Evolutionary conservation across 2,329 filamentous ascomycete species (phyloP).

Genomic region (Talaromyces rugulosus): DNA sequence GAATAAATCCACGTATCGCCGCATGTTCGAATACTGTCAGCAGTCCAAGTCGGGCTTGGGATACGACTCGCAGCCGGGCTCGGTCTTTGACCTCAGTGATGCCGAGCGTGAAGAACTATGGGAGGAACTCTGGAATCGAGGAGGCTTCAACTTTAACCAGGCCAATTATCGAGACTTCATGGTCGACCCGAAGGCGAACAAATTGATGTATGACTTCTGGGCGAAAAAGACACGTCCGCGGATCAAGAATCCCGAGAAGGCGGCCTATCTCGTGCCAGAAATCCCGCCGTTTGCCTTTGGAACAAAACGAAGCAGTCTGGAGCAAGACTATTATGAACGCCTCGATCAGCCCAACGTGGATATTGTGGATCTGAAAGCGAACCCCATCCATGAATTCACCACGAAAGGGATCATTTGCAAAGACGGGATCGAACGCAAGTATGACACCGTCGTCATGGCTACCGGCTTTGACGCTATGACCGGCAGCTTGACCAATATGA

Average conservation of each 20-base stretch:
- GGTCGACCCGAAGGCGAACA: slow-evolving; percentile 46
- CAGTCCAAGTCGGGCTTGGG: neutral
- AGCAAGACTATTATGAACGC: slow-evolving; percentile 49
- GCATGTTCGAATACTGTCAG: neutral
- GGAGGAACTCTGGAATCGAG: slow-evolving; percentile 47
- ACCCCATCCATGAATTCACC: slow-evolving; percentile 39
- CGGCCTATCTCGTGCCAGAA: slow-evolving; percentile 51
- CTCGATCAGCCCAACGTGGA: slow-evolving; percentile 45
- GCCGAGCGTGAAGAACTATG: slow-evolving; percentile 50
- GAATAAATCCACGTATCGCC: neutral
- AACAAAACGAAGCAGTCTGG: slow-evolving; percentile 47
- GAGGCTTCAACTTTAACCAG: slow-evolving; percentile 56
- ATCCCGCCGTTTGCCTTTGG: slow-evolving; percentile 54
- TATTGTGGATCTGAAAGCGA: slow-evolving; percentile 43
- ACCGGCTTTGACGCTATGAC: slow-evolving; percentile 36
- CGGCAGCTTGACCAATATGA: slow-evolving; percentile 1
- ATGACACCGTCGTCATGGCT: slow-evolving; percentile 30
- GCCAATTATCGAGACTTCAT: slow-evolving; percentile 53
- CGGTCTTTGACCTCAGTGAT: neutral
- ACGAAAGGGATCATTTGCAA: slow-evolving; percentile 27
- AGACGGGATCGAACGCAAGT: slow-evolving; percentile 12
- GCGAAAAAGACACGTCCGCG: slow-evolving; percentile 48
- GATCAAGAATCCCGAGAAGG: slow-evolving; percentile 46
- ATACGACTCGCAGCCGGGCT: neutral
- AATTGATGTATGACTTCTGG: slow-evolving; percentile 55